A percentile compares a stretch with the other conserved stretches of the same genome.
These are phyloP conservation scores for Plantago ovata DNA, from an alignment of 257 asterid genomes.

Conservation along the genomic window DNA sequence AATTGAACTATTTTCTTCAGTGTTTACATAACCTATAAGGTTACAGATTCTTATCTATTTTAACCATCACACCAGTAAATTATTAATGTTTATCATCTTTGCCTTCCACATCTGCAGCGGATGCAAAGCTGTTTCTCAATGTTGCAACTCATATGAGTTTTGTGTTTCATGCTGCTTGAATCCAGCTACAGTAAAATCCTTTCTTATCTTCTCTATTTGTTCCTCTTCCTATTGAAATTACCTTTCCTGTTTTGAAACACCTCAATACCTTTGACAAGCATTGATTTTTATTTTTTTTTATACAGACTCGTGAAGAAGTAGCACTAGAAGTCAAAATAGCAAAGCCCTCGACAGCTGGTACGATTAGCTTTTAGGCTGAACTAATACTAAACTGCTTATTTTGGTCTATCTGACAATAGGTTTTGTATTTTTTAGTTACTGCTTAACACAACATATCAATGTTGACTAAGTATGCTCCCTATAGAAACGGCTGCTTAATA, in stretches of 20 bases:
- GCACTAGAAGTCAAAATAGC: constrained; percentile 63
- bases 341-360: constrained; percentile 81
- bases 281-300: constrained; percentile 21
- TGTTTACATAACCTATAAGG: not conserved
- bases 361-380: constrained; percentile 10
- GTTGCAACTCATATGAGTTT: constrained; percentile 86
- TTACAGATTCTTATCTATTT: not conserved
- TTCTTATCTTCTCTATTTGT: not conserved
- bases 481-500: not conserved
- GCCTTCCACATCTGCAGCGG: constrained; percentile 47
- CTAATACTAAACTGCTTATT: constrained; percentile 14
- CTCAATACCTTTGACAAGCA: constrained; percentile 16
- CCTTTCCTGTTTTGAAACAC: not conserved
- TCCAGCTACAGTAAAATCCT: constrained; percentile 58
- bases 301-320: constrained; percentile 48
- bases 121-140: constrained; percentile 70
- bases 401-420: constrained; percentile 3
- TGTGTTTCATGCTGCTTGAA: constrained; percentile 97
- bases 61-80: not conserved
- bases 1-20: not conserved
- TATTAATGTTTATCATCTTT: not conserved
- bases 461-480: constrained; percentile 9
- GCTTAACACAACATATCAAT: constrained; percentile 10
- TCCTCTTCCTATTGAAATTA: not conserved
- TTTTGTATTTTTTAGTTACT: not conserved